Evolutionary conservation across 2,329 filamentous ascomycete genomes (phyloP).

Genomic region (Ceratocystis destructans): DNA sequence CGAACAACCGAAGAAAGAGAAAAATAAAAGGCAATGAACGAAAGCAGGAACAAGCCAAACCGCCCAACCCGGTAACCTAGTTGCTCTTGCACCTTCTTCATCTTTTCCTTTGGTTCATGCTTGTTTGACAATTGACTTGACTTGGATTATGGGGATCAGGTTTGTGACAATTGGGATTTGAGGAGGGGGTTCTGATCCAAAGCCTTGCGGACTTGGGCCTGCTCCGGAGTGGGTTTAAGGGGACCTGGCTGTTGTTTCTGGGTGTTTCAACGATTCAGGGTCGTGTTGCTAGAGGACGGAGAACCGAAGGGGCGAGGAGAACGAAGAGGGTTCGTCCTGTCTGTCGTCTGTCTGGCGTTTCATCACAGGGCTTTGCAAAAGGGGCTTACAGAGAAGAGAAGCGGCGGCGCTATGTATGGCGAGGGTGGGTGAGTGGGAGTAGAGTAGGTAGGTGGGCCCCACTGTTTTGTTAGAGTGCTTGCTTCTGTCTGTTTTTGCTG

Average conservation of each 20-base stretch:
- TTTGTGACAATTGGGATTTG: neutral
- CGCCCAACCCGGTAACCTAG: neutral
- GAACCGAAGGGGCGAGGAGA: neutral
- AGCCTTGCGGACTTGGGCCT: neutral
- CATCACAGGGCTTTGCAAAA: neutral
- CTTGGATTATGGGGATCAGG: neutral
- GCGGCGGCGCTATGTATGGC: too few relatives aligned
- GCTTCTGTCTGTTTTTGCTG: neutral
- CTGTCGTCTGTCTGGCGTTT: neutral
- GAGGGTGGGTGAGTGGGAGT: neutral
- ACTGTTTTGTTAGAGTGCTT: neutral
- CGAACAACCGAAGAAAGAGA: neutral
- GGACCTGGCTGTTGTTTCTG: neutral
- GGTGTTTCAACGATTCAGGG: neutral
- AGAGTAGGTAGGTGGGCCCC: neutral
- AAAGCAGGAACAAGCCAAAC: neutral
- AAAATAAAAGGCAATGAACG: neutral
- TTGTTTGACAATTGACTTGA: neutral
- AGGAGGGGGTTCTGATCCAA: too few relatives aligned
- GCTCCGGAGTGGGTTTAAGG: too few relatives aligned
- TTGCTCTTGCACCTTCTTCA: neutral
- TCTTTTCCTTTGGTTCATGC: constrained; percentile 1
- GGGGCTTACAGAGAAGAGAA: neutral
- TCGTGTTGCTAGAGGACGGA: neutral
- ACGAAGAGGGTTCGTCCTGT: neutral